Base-by-base conservation (phyloP, 805 yeast species). In the Hyphopichia homilentoma region DNA sequence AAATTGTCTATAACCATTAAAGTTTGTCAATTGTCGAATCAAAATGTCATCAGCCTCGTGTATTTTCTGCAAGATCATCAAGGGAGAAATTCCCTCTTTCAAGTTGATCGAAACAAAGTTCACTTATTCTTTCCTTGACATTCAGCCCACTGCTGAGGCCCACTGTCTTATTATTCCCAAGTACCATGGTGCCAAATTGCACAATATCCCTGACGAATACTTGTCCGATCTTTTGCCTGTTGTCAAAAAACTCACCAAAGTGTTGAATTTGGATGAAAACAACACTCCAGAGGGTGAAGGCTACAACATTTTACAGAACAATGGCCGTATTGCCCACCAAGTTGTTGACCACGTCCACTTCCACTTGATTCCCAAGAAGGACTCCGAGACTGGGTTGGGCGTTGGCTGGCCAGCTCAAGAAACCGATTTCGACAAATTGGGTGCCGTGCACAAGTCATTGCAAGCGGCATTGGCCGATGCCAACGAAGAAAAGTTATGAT, bases 351-450 rank as follows among this genome's bases (percentile, higher is more conserved):
- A 90, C 57, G 97, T 93, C 37, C 98, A 90, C 59, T 84, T 93
- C 75, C 98, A 90, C 59, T 77, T 90, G 58, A 90, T 90, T 54
- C 98, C 98, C 31, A 90, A 90, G 73, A 73, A 73, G 38, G 81
- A 79, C 48, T 65, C 59, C 2, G 71, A 73, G 25, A 68, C 89
- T 13, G 98, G 98, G 1, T 71, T 90, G 42, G 73, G 71, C 21
- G 87, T 90, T 20, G 96, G 93, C 17, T 93, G 98, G 97, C 97
- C 97, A n/a, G 81, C 88, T 13, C 75, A 79, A 47, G 76, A 70
- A 35, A 84, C 90, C 20, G 84, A 84, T 52, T 79, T 84, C 58
- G 88, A 69, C 9, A 77, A 80, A 33, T 66, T 89, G 53, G 81
- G 82, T 33, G 68, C 71, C 38, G 65, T 77, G 26, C 94, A 86